Evolutionary conservation across 1,284 basidiomycete species (phyloP).

Genomic region (Puccinia polysora): DNA sequence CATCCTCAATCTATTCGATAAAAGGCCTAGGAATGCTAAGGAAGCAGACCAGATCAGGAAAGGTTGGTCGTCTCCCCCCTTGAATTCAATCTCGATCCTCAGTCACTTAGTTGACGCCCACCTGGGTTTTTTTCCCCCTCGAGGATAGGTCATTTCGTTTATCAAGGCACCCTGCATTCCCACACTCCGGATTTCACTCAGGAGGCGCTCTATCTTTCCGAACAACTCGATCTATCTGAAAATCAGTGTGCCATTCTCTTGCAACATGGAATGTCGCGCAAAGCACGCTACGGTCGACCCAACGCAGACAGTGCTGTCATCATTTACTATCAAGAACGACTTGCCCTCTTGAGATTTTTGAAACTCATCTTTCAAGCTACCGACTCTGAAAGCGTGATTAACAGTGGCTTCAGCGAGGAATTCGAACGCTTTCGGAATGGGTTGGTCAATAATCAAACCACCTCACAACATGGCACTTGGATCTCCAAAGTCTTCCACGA

Average conservation of each 20-base stretch:
- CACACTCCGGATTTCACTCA: constrained; percentile 40
- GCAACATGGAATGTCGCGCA: constrained; percentile 41
- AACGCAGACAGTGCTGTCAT: constrained; percentile 44
- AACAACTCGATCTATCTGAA: constrained; percentile 43
- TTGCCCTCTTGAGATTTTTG: constrained; percentile 30
- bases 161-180: constrained; percentile 31
- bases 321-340: constrained; percentile 40
- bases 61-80: constrained; percentile 11
- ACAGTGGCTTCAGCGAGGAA: constrained; percentile 32
- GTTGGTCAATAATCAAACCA: constrained; percentile 25
- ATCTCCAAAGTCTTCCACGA: constrained; percentile 39
- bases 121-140: neutral
- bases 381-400: constrained; percentile 20
- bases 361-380: constrained; percentile 35
- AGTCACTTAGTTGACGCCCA: neutral
- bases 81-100: neutral
- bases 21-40: constrained; percentile 23
- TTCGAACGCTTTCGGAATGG: constrained; percentile 28
- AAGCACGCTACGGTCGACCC: constrained; percentile 39
- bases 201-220: constrained; percentile 42
- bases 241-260: constrained; percentile 43
- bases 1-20: constrained; percentile 31
- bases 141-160: constrained; percentile 31
- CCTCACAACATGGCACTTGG: constrained; percentile 14
- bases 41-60: constrained; percentile 40